These are phyloP conservation scores for Boletus vinaceobasis DNA, from an alignment of 768 basidiomycete species.

Conservation along the genomic window DNA sequence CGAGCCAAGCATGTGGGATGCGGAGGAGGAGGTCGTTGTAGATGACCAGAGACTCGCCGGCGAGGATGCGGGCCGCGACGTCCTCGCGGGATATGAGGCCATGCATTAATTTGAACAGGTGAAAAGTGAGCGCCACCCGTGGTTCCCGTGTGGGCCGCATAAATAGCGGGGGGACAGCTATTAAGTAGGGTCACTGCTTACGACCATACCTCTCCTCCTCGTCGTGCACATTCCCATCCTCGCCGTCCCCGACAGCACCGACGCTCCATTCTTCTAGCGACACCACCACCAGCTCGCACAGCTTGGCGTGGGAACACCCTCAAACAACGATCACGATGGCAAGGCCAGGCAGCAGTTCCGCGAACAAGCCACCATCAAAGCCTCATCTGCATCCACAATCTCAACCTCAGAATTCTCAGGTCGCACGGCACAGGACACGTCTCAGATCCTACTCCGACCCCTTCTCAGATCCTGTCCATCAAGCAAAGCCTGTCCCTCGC, in stretches of 20 bases:
- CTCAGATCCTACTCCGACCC: conserved; percentile 52
- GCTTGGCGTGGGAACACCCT: conserved; percentile 25
- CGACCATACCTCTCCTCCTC: conserved; percentile 6
- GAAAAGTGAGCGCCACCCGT: neutral
- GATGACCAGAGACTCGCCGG: conserved; percentile 74
- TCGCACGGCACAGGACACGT: conserved; percentile 33
- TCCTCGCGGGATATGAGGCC: conserved; percentile 44
- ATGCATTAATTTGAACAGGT: conserved; percentile 19
- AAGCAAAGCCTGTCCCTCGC: conserved; percentile 37
- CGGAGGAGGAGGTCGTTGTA: conserved; percentile 61
- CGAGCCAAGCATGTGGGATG: conserved; percentile 75
- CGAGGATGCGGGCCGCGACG: conserved; percentile 67
- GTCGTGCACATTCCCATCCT: neutral
- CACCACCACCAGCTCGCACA: neutral
- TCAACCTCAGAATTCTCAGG: conserved; percentile 20
- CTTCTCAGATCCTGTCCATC: conserved; percentile 41
- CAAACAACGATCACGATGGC: conserved; percentile 18
- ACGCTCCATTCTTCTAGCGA: neutral
- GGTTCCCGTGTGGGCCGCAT: conserved; percentile 14
- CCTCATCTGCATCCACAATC: conserved; percentile 7
- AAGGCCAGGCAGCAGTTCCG: conserved; percentile 9
- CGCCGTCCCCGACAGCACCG: conserved; percentile 8
- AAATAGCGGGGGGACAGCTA: conserved; percentile 18
- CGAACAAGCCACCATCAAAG: conserved; percentile 29
- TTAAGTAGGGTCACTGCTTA: neutral